Evolutionary conservation across 768 basidiomycete genomes (phyloP), one percentile per base, ranked within the genome.

Genomic region (Podaxis sp.): DNA sequence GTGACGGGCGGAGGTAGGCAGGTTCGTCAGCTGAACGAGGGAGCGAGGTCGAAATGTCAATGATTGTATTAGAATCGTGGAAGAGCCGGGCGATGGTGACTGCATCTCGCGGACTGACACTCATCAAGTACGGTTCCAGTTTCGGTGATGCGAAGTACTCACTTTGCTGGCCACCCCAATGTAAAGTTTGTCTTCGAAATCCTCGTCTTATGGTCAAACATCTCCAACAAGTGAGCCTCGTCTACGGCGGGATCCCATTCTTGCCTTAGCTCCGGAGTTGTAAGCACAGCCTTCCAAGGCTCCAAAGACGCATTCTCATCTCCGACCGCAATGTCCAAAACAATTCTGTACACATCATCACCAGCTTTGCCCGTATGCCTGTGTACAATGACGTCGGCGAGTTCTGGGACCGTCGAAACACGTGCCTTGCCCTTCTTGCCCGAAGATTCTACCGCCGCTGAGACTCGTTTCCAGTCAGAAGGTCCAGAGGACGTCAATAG

Each of bases 131-230:
- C 61, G 30, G 57, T 60, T 44, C 40, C 26, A 42, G 24, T 17
- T 24, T 15, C 40, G 65, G 22, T 64, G 4, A 48, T 38, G 24
- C 44, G 3, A 54, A 61, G 12, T 42, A 83, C 93, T 70, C 71
- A 96, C 95, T 90, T 95, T 61, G 95, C 95, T 61, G 96, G 96
- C 96, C 96, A 99, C 1, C 96, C 96, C 9, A 99, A 76, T 6
- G 88, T 88, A 72, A 93, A 98, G 66, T 94, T 92, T 0, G 95
- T 97, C 78, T 92, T 94, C 22, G 84, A 83, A 70, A 99, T 90
- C 64, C 95, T 80, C 7, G 94, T 96, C 65, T 84, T 83, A 44
- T 86, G 86, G 74, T 97, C 96, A 61, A 96, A 85, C 76, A 93
- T 81, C 75, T 98, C 95, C 44, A 98, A 76, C 15, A 94, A 76